Evolutionary conservation across 192 early-diverging fungal species (phyloP), one percentile per base, ranked within the genome.

Genomic region (Phlyctochytrium planicorne): DNA sequence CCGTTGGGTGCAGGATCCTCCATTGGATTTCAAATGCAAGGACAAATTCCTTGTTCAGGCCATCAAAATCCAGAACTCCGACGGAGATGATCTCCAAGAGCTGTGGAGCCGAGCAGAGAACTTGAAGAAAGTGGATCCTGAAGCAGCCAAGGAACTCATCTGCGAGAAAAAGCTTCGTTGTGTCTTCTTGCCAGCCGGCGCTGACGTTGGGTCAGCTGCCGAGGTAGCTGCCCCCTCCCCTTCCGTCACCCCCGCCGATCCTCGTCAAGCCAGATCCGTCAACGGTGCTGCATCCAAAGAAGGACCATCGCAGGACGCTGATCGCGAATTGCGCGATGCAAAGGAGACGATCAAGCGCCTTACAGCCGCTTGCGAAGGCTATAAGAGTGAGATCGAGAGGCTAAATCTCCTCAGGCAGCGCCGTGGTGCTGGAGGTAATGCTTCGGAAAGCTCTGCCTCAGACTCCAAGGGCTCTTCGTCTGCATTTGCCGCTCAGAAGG

Each of bases 11-110:
- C 10, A 57, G 37, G 93, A 95, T 31, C 89, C 88, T 20, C 82
- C 91, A 24, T 67, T 76, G 0, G 91, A 90, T 62, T 87, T 78
- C 67, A 93, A 91, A 68, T 93, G 93, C 82, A 93, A 93, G 68
- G 97, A 99, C 87, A 99, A 99, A 80, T 99, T 99, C 68, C 76
- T 97, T 55, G 87, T 99, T 27, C 93, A 95, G 75, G 91, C 87
- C 68, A 87, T 97, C 62, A 80, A 85, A 70, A 86, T 96, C 60
- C 20, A 32, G 27, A 33, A 53, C 57, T 30, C 92, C 67, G 76
- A 82, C 25, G 69, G 84, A 30, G 68, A 81, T n/a, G 91, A 93
- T 17, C 60, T 83, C 20, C 16, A 52, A 16, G 73, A 74, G 55
- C 73, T 83, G 61, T 85, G 84, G 84, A 47, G 66, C 0, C 70